Evolutionary conservation across 331 rosid species (phyloP), one percentile per base, ranked within the genome.

Genomic region (Malus hybrid): DNA sequence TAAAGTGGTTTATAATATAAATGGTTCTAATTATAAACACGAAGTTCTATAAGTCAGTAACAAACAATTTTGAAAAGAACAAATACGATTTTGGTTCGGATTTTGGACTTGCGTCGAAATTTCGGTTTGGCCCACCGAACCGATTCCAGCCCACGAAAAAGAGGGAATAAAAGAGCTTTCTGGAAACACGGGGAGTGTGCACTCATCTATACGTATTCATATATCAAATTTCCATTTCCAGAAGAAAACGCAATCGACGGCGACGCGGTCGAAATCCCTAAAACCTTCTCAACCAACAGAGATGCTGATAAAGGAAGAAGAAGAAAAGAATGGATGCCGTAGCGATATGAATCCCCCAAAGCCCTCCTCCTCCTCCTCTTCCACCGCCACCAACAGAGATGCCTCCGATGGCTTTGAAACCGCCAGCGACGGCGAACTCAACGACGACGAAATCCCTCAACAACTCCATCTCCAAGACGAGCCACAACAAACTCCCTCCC

Each of bases 351-450:
- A 57, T 44, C 75, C 76, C 24, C 62, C 87, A 19, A 78, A 68
- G 28, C 57, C 89, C 48, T 50, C 83, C 15, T 11, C 77, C 15
- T 11, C 77, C 50, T 44, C 50, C 15, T 11, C 50, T 44, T 11
- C 50, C 50, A 10, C 50, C 50, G 50, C 50, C 78, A 16, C 66
- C 42, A 62, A 32, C 30, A 75, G 77, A 44, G 85, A 87, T n/a
- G 82, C 83, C 44, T 82, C 85, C 79, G 97, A 93, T 19, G 97
- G 93, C 74, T 91, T 88, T 34, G 93, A 93, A 85, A 91, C 98
- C 22, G 97, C 97, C 78, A 93, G 98, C 79, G 97, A 91, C 16
- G 82, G 89, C 52, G 97, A 91, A 22, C 83, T 93, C 55, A 68
- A 39, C 46, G 83, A 74, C 30, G 78, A 70, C 10, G 71, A 76